Evolutionary conservation across 768 basidiomycete genomes (phyloP), one percentile per base, ranked within the genome.

Genomic region (Trametes elegans): DNA sequence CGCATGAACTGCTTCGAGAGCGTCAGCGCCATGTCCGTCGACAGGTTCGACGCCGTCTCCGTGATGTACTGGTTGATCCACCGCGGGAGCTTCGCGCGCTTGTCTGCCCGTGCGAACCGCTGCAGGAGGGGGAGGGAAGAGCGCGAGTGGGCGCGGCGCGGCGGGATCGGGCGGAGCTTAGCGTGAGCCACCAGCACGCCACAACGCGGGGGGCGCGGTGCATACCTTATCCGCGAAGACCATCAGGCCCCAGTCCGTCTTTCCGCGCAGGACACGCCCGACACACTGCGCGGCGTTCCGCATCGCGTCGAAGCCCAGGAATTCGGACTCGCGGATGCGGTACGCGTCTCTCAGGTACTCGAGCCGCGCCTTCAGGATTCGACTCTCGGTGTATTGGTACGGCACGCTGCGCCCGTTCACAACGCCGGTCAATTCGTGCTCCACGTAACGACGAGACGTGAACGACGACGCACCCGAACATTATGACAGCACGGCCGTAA

Each of bases 11-110:
- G 76, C 72, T 98, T 97, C 51, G 94, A 93, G 49, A 97, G 74
- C 3, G 92, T 93, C 58, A 98, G 72, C 3, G 94, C 94, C 92
- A 97, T 97, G 70, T 99, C 97, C 8, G 95, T 98, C 11, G 97
- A 98, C 45, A 99, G 77, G 71, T 98, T 99, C 9, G 97, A 90
- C 18, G 94, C 91, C 0, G 93, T 89, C 69, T 98, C 97, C n/a
- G 93, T 97, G 65, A 99, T 98, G 69, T 97, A 98, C 66, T 96
- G 93, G 68, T 98, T 98, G 63, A 99, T 98, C 97, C 97, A 99
- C 38, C 91, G 86, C 6, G 97, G 97, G 61, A 99, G 76, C 78
- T 98, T 98, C 31, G 93, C 89, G 32, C 96, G 82, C 73, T 96
- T 96, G 66, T 96, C 93, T 7, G 89, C 88, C 44, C 93, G 83